These are phyloP conservation scores for Sporothrix inflata DNA, from an alignment of 2,329 filamentous ascomycete species.

Conservation along the genomic window DNA sequence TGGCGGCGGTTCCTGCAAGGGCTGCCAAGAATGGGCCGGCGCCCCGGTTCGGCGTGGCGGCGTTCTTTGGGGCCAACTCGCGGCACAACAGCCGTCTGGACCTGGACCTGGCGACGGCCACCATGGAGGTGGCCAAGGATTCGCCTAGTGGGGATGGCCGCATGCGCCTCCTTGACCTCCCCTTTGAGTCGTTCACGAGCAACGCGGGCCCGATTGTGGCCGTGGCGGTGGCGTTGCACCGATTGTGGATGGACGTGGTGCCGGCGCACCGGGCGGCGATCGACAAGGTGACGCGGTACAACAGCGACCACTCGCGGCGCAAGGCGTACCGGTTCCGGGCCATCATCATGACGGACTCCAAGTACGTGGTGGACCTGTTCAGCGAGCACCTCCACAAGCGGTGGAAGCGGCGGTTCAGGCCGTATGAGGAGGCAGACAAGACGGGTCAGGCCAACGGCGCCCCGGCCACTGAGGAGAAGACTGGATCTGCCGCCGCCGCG, in stretches of 20 bases:
- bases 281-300: conserved; percentile 22
- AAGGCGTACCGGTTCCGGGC: conserved; percentile 30
- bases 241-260: conserved; percentile 20
- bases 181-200: conserved; percentile 17
- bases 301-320: conserved; percentile 29
- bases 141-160: not conserved
- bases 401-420: conserved; percentile 16
- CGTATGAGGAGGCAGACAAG: not conserved
- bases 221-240: conserved; percentile 24
- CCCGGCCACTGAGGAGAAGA: too few relatives aligned
- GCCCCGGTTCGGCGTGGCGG: not conserved
- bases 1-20: not conserved
- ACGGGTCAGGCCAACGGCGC: not conserved
- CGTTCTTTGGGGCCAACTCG: conserved; percentile 24
- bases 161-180: conserved; percentile 1
- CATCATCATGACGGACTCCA: conserved; percentile 14
- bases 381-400: not conserved
- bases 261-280: conserved; percentile 26
- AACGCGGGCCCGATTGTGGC: conserved; percentile 22
- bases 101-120: not conserved
- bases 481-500: too few relatives aligned
- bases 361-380: conserved; percentile 26
- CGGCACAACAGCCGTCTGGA: not conserved
- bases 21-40: not conserved
- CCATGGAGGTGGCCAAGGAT: not conserved